These are phyloP conservation scores for Puccinia coronata DNA, from an alignment of 1,284 basidiomycete genomes.

Conservation along the genomic window DNA sequence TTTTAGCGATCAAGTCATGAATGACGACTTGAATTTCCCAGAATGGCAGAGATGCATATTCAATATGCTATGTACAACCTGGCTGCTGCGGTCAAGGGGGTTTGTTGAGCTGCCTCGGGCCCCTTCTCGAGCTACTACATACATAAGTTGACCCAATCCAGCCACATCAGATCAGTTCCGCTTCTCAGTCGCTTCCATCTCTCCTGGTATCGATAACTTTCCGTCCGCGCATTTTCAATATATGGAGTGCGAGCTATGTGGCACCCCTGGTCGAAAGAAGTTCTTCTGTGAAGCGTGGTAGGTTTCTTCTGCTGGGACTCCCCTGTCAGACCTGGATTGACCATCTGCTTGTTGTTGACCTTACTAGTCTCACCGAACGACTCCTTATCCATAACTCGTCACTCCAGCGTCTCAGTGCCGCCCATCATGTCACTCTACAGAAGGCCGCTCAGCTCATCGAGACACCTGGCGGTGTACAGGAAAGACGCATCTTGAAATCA, in stretches of 20 bases:
- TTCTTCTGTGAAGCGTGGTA: constrained; percentile 47
- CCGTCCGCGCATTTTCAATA: not conserved
- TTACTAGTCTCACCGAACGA: constrained; percentile 37
- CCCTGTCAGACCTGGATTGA: not conserved
- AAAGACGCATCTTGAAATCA: constrained; percentile 31
- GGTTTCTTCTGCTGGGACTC: not conserved
- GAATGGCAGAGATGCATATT: too few species aligned
- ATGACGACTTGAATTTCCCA: too few species aligned
- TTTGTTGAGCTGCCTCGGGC: too few species aligned
- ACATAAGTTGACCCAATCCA: too few species aligned
- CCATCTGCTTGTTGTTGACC: not conserved
- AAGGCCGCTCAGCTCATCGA: constrained; percentile 25
- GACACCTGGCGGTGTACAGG: constrained; percentile 33
- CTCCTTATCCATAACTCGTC: constrained; percentile 36
- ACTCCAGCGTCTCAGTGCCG: constrained; percentile 33
- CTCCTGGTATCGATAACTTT: not conserved
- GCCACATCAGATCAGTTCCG: too few species aligned
- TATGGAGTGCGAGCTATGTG: constrained; percentile 47
- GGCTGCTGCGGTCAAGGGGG: too few species aligned
- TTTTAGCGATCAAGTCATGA: too few species aligned
- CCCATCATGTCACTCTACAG: constrained; percentile 25
- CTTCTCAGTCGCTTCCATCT: not conserved
- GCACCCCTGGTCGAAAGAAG: constrained; percentile 26
- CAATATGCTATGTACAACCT: too few species aligned
- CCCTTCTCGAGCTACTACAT: too few species aligned